phyloP scores from a whole-genome alignment of 2,329 filamentous ascomycete species.

The Blumeria hordei region DNA sequence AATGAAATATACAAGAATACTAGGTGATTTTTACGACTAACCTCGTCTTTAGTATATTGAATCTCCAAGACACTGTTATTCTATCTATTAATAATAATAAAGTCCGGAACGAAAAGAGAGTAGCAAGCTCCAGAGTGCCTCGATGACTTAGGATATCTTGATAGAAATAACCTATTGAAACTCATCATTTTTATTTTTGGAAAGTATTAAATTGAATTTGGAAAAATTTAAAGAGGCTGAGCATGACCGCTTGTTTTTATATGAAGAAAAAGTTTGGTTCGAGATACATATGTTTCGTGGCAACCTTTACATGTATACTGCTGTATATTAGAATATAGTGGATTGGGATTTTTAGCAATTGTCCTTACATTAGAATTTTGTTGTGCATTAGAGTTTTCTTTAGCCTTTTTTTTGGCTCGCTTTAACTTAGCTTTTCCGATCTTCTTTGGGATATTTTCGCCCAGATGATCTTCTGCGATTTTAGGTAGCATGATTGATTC shows the following conservation, averaged over 20 bases:
- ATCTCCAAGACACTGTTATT: too few relatives aligned
- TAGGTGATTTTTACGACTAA: too few relatives aligned
- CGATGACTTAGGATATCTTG: neutral
- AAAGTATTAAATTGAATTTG: neutral
- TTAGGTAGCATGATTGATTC: neutral
- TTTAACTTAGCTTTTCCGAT: slow-evolving; percentile 28
- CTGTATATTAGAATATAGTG: slow-evolving; percentile 2
- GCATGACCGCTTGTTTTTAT: slow-evolving; percentile 32
- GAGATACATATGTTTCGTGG: slow-evolving; percentile 30
- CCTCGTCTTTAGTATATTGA: too few relatives aligned
- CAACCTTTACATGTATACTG: slow-evolving; percentile 31
- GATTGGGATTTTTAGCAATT: neutral
- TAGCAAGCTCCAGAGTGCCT: too few relatives aligned
- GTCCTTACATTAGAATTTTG: slow-evolving; percentile 4
- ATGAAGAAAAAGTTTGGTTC: slow-evolving; percentile 38
- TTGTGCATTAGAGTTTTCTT: slow-evolving; percentile 7
- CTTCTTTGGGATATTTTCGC: slow-evolving; percentile 10
- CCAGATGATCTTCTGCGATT: neutral
- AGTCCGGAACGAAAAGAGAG: too few relatives aligned
- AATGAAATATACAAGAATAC: too few relatives aligned
- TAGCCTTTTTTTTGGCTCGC: slow-evolving; percentile 24
- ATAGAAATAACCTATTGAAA: neutral
- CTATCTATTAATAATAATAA: too few relatives aligned
- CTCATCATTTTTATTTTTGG: neutral
- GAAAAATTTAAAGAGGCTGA: slow-evolving; percentile 16